Base-by-base conservation (phyloP, 2,329 filamentous ascomycete genomes). In the Chaetomium strumarium region DNA sequence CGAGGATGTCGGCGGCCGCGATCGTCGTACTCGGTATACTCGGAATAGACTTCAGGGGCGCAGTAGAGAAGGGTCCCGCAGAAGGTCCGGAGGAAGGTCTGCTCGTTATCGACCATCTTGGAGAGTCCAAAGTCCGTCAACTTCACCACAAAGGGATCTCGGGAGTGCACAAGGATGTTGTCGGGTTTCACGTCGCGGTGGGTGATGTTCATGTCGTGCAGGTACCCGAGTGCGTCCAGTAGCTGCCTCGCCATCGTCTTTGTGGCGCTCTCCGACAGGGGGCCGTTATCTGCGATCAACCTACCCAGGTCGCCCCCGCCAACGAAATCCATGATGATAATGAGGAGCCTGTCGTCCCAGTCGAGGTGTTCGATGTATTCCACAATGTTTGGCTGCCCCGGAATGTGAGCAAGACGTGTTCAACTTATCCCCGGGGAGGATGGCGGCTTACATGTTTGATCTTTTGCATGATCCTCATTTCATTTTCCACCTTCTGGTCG, bases 171-270 rank as follows among this genome's bases (percentile, higher is more conserved):
- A 38, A 99, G 76, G 55, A 99, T 96, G 64, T 99, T 99, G 74
- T 99, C 93, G 0, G 93, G 93, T 67, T 99, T 99, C 65, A 99
- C 90, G 68, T 99, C 93, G n/a, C 93, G 86, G 70, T 99, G 93
- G 0, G 92, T 97, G 62, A 99, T 96, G 64, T 86, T 90, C 62
- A 87, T 85, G 49, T 78, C 75, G 68, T 99, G 93, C 9, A 99
- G 76, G 67, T 99, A 96, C 30, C 83, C 83, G 48, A 99, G 73
- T 2, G 92, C 92, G 60, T 85, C 81, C 40, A 96, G 72, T 34
- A 97, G 80, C 67, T 95, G 90, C 17, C 72, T 67, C 1, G 90
- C 81, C 68, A 96, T 87, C 5, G 74, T 74, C 67, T 85, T 83
- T n/a, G 83, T 85, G 59, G 84, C 74, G 1, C 69, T 61, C 65